phyloP scores from a whole-genome alignment of 148 eudicot species.

The Drosera capensis region DNA sequence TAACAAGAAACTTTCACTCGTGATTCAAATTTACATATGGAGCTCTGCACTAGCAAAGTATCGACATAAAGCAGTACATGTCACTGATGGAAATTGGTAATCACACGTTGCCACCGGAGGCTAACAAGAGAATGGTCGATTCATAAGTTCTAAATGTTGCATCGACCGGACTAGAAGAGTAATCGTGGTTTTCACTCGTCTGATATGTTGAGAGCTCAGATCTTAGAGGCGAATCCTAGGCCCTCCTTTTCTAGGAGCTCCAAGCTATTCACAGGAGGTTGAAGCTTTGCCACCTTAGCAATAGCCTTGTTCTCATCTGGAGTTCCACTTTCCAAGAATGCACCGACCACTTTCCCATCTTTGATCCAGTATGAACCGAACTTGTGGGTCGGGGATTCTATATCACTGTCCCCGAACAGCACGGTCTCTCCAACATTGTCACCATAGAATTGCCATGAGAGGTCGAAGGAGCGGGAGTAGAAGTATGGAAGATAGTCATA shows the following conservation, averaged over 20 bases:
- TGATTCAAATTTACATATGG: too few relatives aligned
- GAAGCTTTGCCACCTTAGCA: slow-evolving; percentile 70
- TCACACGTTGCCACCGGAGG: too few relatives aligned
- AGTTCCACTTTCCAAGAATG: slow-evolving; percentile 64
- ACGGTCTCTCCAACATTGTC: slow-evolving; percentile 60
- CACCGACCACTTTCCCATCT: slow-evolving; percentile 80
- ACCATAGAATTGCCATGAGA: slow-evolving; percentile 65
- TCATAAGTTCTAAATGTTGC: too few relatives aligned
- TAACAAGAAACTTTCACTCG: too few relatives aligned
- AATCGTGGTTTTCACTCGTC: neutral
- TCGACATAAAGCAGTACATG: too few relatives aligned
- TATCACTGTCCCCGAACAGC: slow-evolving; percentile 42
- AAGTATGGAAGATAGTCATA: slow-evolving; percentile 66
- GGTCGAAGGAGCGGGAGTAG: slow-evolving; percentile 56
- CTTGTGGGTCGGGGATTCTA: slow-evolving; percentile 39
- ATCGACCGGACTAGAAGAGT: neutral
- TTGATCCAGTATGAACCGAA: slow-evolving; percentile 86
- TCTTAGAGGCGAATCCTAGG: slow-evolving; percentile 52
- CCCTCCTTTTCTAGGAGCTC: slow-evolving; percentile 62
- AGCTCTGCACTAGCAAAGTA: too few relatives aligned
- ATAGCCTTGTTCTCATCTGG: slow-evolving; percentile 87
- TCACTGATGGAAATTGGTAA: too few relatives aligned
- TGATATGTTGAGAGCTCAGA: slow-evolving; percentile 12
- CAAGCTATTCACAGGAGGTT: slow-evolving; percentile 49
- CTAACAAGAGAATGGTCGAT: too few relatives aligned